Evolutionary conservation across 441 rosid species (phyloP).

Genomic region (Kokia cookei): DNA sequence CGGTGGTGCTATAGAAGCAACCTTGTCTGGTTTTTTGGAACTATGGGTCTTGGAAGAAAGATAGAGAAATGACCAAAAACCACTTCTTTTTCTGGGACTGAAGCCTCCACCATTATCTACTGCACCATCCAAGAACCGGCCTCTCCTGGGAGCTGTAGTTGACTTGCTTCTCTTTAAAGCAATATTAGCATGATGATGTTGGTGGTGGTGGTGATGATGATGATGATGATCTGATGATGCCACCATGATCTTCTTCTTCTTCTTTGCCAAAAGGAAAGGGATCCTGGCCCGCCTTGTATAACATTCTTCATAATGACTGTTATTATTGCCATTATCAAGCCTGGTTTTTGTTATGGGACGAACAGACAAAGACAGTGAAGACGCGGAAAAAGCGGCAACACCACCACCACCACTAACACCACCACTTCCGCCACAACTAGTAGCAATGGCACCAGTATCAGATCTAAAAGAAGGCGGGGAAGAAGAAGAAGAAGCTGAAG

Average conservation of each 20-base stretch:
- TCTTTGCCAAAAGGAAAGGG: conserved; percentile 70
- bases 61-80: conserved; percentile 85
- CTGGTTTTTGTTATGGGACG: conserved; percentile 23
- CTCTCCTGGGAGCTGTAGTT: conserved; percentile 37
- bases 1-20: conserved; percentile 14
- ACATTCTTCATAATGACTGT: conserved; percentile 19
- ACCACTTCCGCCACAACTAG: background rate
- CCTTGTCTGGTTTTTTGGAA: conserved; percentile 32
- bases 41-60: conserved; percentile 34
- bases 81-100: conserved; percentile 56
- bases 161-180: conserved; percentile 86
- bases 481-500: conserved; percentile 55
- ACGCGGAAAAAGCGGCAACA: conserved; percentile 15
- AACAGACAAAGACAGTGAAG: conserved; percentile 34
- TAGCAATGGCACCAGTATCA: conserved; percentile 26
- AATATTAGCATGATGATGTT: conserved; percentile 19
- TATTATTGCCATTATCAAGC: conserved; percentile 13
- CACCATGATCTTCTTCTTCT: conserved; percentile 64
- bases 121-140: conserved; percentile 30
- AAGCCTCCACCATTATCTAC: conserved; percentile 33
- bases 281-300: conserved; percentile 39
- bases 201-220: background rate
- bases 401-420: conserved; percentile 6
- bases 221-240: conserved; percentile 8
- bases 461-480: conserved; percentile 81